Base-by-base conservation (phyloP, 1,139 yeast genomes). In the Pneumocystis canis region DNA sequence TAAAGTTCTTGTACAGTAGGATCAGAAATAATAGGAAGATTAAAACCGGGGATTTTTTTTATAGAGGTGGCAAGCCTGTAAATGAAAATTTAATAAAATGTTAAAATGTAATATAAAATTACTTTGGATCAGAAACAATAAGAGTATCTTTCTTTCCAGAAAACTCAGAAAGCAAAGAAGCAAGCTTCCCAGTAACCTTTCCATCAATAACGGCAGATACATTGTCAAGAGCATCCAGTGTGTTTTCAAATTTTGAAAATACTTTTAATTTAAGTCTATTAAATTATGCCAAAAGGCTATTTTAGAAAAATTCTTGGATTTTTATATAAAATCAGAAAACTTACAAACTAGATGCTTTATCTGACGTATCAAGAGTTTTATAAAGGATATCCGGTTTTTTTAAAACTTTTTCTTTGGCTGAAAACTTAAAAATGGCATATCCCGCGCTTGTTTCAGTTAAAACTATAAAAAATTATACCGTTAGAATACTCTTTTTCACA, bases 201-300 rank as follows among this genome's bases (percentile, higher is more conserved):
- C 98, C 97, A 69, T 92, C 98, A 69, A 89, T 84, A 68, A 92
- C 80, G 63, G 97, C 82, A 73, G 87, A 88, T 65, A 95, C 90
- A 78, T 94, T 97, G 77, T 90, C 97, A 68, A 92, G 82, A 62
- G 99, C 99, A 73, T 85, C 87, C 65, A 97, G 94, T 67, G 98
- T 97, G 66, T 95, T 85, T 71, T 81, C 84, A 73, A 94, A 92
- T 77, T 92, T 92, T 72, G 96, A 90, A 75, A 92, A 92, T 57
- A 96, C 92, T 73, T 94, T 92, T 71, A 92, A 83, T 78, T 92
- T 94, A 78, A 92, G 89, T 75, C 82, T 85, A 16, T 60, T 25
- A 11, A 5, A 39, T 33, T 18, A 30, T 30, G 20, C 20, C 56
- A 32, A 18, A 33, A 30, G 11, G 18, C 32, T 11, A 40, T 32